phyloP scores from a whole-genome alignment of 352 stramenopile genomes.

The Phytopythium vexans region DNA sequence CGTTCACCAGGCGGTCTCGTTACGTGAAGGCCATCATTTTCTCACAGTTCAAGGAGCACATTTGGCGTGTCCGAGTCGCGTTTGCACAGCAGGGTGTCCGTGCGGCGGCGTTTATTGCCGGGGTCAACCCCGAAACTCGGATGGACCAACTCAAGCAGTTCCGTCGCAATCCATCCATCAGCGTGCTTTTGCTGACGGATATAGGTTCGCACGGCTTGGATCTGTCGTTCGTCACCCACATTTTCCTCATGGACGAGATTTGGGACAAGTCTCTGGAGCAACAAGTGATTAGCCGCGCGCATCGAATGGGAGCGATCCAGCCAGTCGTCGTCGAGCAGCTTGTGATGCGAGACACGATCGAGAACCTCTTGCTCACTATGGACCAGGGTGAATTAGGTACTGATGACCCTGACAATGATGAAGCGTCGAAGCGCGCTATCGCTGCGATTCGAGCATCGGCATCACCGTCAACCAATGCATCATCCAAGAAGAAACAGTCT shows the following conservation, averaged over 20 bases:
- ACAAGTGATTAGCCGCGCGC: constrained; percentile 94
- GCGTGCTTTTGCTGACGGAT: constrained; percentile 93
- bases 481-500: neutral
- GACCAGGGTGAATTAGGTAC: constrained; percentile 17
- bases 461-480: neutral
- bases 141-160: constrained; percentile 62
- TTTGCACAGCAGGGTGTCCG: constrained; percentile 65
- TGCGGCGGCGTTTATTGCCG: constrained; percentile 65
- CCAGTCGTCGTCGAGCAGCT: constrained; percentile 92
- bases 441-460: neutral
- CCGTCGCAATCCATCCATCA: constrained; percentile 57
- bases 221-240: constrained; percentile 97
- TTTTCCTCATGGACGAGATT: constrained; percentile 97
- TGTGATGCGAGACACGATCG: constrained; percentile 83
- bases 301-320: constrained; percentile 94
- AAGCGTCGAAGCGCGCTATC: neutral
- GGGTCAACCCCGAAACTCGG: constrained; percentile 31
- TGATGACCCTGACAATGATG: neutral
- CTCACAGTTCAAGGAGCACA: constrained; percentile 79
- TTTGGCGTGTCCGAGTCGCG: constrained; percentile 69
- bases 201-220: constrained; percentile 95
- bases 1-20: constrained; percentile 13
- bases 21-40: constrained; percentile 80
- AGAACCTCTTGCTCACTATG: constrained; percentile 67
- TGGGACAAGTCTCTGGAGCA: constrained; percentile 95